Evolutionary conservation across 495 filamentous ascomycete genomes (phyloP).

Genomic region (Daldinia grandis): DNA sequence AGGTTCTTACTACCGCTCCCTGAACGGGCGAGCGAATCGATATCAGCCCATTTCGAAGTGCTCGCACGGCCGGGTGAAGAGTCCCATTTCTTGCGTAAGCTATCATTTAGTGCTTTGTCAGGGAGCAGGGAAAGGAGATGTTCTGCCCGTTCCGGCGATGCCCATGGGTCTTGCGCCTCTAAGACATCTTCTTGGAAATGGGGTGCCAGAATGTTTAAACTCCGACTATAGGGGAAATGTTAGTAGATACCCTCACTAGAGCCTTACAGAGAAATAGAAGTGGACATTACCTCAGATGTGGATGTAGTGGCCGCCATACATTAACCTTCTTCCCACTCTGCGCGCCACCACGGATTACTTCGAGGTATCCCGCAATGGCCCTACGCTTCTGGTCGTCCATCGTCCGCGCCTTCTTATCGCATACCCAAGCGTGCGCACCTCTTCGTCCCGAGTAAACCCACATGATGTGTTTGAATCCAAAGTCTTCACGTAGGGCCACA

Average conservation of each 20-base stretch:
- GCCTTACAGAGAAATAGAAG: background rate
- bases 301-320: conserved; percentile 84
- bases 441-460: conserved; percentile 98
- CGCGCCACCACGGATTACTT: conserved; percentile 82
- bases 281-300: conserved; percentile 74
- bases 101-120: conserved; percentile 74
- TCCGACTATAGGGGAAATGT: conserved; percentile 63
- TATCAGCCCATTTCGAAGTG: conserved; percentile 88
- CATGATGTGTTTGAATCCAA: conserved; percentile 94
- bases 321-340: conserved; percentile 90
- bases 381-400: conserved; percentile 85
- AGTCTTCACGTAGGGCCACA: conserved; percentile 85
- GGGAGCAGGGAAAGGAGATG: conserved; percentile 81
- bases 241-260: conserved; percentile 6
- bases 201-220: conserved; percentile 71
- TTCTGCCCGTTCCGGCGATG: conserved; percentile 68
- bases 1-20: conserved; percentile 68
- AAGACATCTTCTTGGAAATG: conserved; percentile 86
- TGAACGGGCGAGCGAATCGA: conserved; percentile 81
- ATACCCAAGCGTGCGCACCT: conserved; percentile 99
- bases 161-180: conserved; percentile 86
- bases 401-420: conserved; percentile 82
- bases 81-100: conserved; percentile 89
- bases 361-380: conserved; percentile 86
- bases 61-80: conserved; percentile 78